Base-by-base conservation (phyloP, 345 rosid species). In the Citrus sinensis region DNA sequence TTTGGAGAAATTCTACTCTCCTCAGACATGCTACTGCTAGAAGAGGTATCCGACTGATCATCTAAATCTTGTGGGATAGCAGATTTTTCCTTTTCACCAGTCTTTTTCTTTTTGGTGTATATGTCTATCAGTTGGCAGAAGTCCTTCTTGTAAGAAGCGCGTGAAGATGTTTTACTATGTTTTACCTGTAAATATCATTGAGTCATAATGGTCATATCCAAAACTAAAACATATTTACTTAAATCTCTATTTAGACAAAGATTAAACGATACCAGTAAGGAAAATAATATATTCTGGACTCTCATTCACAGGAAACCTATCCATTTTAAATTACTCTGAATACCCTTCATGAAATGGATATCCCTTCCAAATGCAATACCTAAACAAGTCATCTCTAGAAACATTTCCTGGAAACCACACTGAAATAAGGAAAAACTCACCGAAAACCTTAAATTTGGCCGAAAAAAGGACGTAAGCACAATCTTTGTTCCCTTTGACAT, bases 381-480 rank as follows among this genome's bases (percentile, higher is more conserved):
- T 60, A 74, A 74, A 80, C 56, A 65, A 14, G 3, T 64, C 39
- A 34, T 22, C 54, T 17, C 11, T 22, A 61, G 62, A 60, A 22
- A 58, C 2, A 63, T n/a, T 4, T 24, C 64, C 34, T 62, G 14
- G 30, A 14, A 40, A 40, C n/a, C 37, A 40, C 6, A 46, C 70
- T 13, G n/a, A 65, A 70, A 63, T 17, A 42, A 19, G 63, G 8
- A 9, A 71, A 40, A 74, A 84, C 93, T 88, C 82, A 94, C 98
- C 54, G 76, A 89, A 85, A 94, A 93, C 40, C 79, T 85, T 42
- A 94, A 83, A 86, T 92, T 94, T 80, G 97, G 83, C 74, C 97
- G 89, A 83, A 91, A 93, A 73, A 93, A 93, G 70, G 98, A 90
- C 78, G 98, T 92, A 46, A 90, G 87, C 77, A 94, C 97, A 72